phyloP scores from a whole-genome alignment of 371 early-diverging fungal species.

The Choanephora cucurbitarum region DNA sequence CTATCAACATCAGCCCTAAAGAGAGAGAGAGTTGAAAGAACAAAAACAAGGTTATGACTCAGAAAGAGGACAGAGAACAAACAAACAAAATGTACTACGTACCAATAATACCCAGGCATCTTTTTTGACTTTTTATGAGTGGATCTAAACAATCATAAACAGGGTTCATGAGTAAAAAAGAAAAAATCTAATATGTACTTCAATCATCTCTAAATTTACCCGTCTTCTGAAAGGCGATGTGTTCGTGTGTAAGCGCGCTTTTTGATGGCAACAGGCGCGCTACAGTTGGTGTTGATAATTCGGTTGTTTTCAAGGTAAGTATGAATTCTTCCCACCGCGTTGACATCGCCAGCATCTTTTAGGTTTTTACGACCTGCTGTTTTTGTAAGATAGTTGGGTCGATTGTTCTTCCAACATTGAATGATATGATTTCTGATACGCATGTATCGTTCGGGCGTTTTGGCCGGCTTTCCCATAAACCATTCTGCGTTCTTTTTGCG shows the following conservation, averaged over 20 bases:
- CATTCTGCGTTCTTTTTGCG: constrained; percentile 65
- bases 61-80: background rate
- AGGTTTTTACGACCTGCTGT: constrained; percentile 33
- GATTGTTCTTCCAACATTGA: constrained; percentile 64
- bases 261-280: constrained; percentile 5
- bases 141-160: too few species aligned
- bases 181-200: background rate
- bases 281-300: constrained; percentile 69
- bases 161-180: too few species aligned
- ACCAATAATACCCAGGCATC: constrained; percentile 23
- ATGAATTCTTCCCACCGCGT: constrained; percentile 88
- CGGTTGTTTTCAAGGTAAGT: constrained; percentile 75
- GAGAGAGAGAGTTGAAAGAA: background rate
- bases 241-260: constrained; percentile 6
- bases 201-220: constrained; percentile 6
- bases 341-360: constrained; percentile 80
- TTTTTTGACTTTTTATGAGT: constrained; percentile 17
- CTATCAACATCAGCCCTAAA: constrained; percentile 15
- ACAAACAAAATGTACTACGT: background rate
- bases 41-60: too few species aligned
- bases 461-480: constrained; percentile 69
- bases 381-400: constrained; percentile 69
- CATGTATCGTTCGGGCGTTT: constrained; percentile 85
- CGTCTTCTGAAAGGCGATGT: constrained; percentile 19
- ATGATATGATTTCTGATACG: constrained; percentile 83